Conservation (phyloP, 2,329 filamentous ascomycete species). For the Colletotrichum sp. region DNA sequence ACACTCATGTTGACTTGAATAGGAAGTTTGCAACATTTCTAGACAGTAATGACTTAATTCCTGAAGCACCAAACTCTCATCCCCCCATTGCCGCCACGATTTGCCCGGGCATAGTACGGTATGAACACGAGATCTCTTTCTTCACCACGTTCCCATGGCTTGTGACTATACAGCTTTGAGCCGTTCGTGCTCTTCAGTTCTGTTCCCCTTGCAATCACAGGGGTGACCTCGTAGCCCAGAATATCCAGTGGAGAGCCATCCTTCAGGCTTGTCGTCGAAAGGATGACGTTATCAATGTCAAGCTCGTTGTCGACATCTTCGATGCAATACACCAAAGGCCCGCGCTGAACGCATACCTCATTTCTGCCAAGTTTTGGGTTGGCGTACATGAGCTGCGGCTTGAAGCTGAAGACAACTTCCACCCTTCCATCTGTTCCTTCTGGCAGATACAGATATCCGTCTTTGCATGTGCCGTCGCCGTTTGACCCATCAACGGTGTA, state of each 20-base stretch:
- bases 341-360: not conserved
- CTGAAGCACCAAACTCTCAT: conserved; percentile 3
- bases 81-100: not conserved
- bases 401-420: not conserved
- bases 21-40: not conserved
- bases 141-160: not conserved
- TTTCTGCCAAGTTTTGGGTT: not conserved
- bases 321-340: conserved; percentile 1
- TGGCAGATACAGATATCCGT: not conserved
- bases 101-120: not conserved
- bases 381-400: not conserved
- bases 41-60: not conserved
- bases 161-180: not conserved
- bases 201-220: not conserved
- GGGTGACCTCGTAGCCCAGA: not conserved
- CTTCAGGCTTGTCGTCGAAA: not conserved
- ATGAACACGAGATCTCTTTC: not conserved
- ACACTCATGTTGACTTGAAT: not conserved
- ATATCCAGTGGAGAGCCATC: not conserved
- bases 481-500: not conserved
- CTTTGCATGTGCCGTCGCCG: not conserved
- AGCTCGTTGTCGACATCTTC: not conserved
- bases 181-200: not conserved
- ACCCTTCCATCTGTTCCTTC: not conserved
- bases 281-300: not conserved